These are phyloP conservation scores for Alternaria brassicae DNA, from an alignment of 2,329 filamentous ascomycete genomes.

Conservation along the genomic window DNA sequence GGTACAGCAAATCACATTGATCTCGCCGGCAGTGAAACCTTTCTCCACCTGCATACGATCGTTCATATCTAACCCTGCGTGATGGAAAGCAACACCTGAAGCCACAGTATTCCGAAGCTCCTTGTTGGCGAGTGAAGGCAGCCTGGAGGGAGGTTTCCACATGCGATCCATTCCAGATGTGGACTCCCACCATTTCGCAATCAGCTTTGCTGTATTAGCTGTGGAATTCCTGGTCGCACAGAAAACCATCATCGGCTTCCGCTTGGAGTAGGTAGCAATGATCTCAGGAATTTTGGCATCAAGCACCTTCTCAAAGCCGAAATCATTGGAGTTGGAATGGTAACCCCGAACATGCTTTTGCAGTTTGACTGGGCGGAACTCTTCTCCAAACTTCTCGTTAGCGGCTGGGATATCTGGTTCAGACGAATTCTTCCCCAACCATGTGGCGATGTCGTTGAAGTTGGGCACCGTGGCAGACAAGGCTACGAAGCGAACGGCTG, in stretches of 20 bases:
- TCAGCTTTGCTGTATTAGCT: constrained; percentile 69
- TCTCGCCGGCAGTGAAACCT: constrained; percentile 72
- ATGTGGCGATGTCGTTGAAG: constrained; percentile 77
- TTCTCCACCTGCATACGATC: constrained; percentile 73
- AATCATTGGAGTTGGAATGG: constrained; percentile 70
- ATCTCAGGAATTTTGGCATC: constrained; percentile 70
- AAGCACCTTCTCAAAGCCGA: constrained; percentile 75
- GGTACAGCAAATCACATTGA: constrained; percentile 84
- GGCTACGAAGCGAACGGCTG: constrained; percentile 78
- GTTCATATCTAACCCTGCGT: constrained; percentile 72
- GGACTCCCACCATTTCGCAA: constrained; percentile 70
- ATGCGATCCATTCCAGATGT: constrained; percentile 60
- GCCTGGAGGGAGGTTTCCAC: constrained; percentile 67
- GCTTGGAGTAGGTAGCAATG: constrained; percentile 69
- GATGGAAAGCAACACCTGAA: constrained; percentile 79
- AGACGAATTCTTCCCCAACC: constrained; percentile 73
- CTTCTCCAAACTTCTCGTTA: constrained; percentile 76
- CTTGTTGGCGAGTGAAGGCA: constrained; percentile 62
- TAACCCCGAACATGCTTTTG: constrained; percentile 80
- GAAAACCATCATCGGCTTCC: constrained; percentile 83
- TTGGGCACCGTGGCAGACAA: constrained; percentile 86
- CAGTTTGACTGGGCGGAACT: constrained; percentile 78
- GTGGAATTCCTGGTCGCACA: constrained; percentile 79
- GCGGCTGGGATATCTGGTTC: constrained; percentile 69
- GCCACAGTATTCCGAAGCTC: constrained; percentile 64